A percentile compares a stretch with the other conserved stretches of the same genome.
Evolutionary conservation across 2,329 filamentous ascomycete genomes (phyloP).

Genomic region (Pseudogymnoascus sp.): DNA sequence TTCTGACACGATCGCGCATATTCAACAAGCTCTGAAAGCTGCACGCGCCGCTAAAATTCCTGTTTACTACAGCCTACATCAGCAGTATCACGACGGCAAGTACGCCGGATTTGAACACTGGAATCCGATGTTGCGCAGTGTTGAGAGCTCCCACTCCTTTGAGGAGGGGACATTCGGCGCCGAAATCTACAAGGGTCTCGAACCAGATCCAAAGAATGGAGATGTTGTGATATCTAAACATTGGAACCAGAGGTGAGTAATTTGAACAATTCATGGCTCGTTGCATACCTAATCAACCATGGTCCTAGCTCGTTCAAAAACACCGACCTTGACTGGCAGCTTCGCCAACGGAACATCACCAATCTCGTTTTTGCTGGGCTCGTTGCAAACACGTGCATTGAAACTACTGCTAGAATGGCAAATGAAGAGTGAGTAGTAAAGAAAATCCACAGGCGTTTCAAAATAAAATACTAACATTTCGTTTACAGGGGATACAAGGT

Average conservation of each 20-base stretch:
- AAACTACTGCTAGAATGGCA: constrained; percentile 30
- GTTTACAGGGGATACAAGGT: constrained; percentile 22
- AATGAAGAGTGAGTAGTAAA: constrained; percentile 25
- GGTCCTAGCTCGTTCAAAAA: constrained; percentile 26
- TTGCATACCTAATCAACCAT: background rate
- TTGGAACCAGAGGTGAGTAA: constrained; percentile 26
- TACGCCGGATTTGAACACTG: constrained; percentile 27
- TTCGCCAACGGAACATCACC: constrained; percentile 28
- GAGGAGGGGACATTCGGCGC: constrained; percentile 27
- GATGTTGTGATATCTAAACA: constrained; percentile 29
- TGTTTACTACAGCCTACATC: constrained; percentile 31
- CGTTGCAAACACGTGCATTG: constrained; percentile 29
- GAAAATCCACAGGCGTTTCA: background rate
- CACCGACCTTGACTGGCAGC: constrained; percentile 30
- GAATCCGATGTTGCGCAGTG: constrained; percentile 16
- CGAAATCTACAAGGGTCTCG: constrained; percentile 25
- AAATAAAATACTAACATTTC: background rate
- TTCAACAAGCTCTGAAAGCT: constrained; percentile 21
- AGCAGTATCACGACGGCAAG: constrained; percentile 21
- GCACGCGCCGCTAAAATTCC: constrained; percentile 25
- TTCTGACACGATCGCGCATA: constrained; percentile 23
- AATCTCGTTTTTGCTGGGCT: constrained; percentile 28
- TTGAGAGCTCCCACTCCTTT: constrained; percentile 20
- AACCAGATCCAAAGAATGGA: constrained; percentile 23
- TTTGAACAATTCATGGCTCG: background rate